Base-by-base conservation (phyloP, 1,284 basidiomycete genomes). In the Ganoderma multipileum region DNA sequence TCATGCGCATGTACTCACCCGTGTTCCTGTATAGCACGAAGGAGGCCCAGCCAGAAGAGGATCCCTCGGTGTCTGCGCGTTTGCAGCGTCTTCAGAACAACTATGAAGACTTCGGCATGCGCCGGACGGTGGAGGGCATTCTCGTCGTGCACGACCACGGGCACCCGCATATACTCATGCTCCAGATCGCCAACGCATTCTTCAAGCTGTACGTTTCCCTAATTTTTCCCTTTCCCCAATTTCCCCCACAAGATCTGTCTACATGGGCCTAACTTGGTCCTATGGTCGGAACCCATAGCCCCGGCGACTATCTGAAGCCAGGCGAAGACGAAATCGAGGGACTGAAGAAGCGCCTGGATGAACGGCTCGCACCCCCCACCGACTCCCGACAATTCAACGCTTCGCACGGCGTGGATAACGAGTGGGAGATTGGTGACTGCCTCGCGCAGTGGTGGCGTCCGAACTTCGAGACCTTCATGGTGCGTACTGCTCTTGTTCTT, bases 381-480 rank as follows among this genome's bases (percentile, higher is more conserved):
- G 84, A 83, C 65, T 86, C 85, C 16, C 84, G 85, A 36, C 91
- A 92, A 68, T 93, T 93, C 77, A 89, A 92, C 79, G 83, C 87
- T 67, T 85, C 88, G 2, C 89, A 93, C 73, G 91, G 92, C 8
- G 84, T 92, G 60, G 90, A 94, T 75, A 93, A 93, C 62, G 95
- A 96, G 52, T 99, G 97, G 97, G 93, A 96, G 79, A 96, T 99
- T 64, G 94, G 93, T 2, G 95, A 98, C 74, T 96, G 95, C 75
- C 85, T 99, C 39, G 95, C 95, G 0, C 95, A 96, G 78, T 99
- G 97, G 96, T 99, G 94, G 92, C 85, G 97, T 67, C 97, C 97
- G 0, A 97, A 97, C 78, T 99, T 98, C 77, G 97, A 99, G 83
- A 97, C 95, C 0, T 99, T 99, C 82, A 96, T 98, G 92, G 96